Evolutionary conservation across 306 rosid species (phyloP), one percentile per base, ranked within the genome.

Genomic region (Fagus sylvatica): DNA sequence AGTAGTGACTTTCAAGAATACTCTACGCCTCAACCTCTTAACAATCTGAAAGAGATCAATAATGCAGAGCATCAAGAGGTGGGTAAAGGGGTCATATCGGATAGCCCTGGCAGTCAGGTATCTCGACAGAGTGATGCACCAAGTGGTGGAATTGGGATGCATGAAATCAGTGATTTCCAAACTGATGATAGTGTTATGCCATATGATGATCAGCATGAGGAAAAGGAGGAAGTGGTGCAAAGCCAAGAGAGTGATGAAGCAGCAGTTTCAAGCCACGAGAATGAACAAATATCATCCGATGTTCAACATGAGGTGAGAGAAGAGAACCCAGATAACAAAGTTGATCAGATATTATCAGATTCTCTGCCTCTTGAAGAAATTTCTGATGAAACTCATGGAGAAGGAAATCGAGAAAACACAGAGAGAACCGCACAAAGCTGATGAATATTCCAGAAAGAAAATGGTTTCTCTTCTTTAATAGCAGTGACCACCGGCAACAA

Each of bases 1-100:
- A 74, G 69, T 81, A 81, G 68, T 68, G 76, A 72, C 62, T 57
- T 41, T 78, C 86, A 79, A 77, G 90, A 80, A 70, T 54, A 39
- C 74, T 78, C 86, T 57, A 17, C 60, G 37, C 69, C 84, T 11
- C 67, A 82, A 78, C 39, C 89, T 53, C 51, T 75, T 70, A 33
- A 83, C 71, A 53, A 49, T 8, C 48, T 13, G 32, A 46, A 41
- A 15, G 40, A 22, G 8, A 22, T 56, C 42, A 6, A 67, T 3
- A 34, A 36, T 57, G 74, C 51, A 70, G 88, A 67, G 42, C 69
- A 17, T 67, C 74, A 56, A 36, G 85, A 83, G 79, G 73, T 40
- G 56, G 77, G 56, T 36, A 22, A 84, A 79, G 82, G 79, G 22
- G 79, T 51, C 39, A 57, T 43, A 66, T 77, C 72, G 36, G 66